Evolutionary conservation across 2,329 filamentous ascomycete species (phyloP).

Genomic region (Verruconis gallopava): DNA sequence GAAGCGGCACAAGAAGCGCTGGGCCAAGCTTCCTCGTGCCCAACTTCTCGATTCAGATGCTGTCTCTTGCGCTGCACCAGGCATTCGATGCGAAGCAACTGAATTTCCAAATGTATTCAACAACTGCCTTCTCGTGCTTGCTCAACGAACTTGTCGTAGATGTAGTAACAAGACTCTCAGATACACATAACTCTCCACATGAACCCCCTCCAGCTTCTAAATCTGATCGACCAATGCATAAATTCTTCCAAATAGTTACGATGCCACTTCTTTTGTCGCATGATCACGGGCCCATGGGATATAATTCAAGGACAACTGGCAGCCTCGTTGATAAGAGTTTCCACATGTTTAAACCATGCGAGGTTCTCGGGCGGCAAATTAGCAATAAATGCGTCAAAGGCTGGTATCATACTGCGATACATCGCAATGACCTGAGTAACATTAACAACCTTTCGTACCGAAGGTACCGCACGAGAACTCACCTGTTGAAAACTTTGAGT

Average conservation of each 20-base stretch:
- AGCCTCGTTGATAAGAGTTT: background rate
- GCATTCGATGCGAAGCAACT: too few relatives aligned
- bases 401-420: slow-evolving; percentile 42
- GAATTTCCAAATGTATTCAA: too few relatives aligned
- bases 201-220: background rate
- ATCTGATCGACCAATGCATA: background rate
- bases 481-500: slow-evolving; percentile 55
- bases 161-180: background rate
- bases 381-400: slow-evolving; percentile 39
- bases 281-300: too few relatives aligned
- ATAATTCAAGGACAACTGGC: background rate
- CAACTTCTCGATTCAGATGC: too few relatives aligned
- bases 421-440: slow-evolving; percentile 33
- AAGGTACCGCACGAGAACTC: slow-evolving; percentile 27
- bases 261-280: too few relatives aligned
- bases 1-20: too few relatives aligned
- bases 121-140: background rate
- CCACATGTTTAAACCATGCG: background rate
- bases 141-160: background rate
- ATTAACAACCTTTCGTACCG: too few relatives aligned
- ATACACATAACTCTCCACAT: background rate
- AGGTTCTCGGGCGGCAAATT: slow-evolving; percentile 27
- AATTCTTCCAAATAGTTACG: background rate
- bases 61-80: background rate
- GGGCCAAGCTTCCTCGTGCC: too few relatives aligned